Evolutionary conservation across 805 yeast genomes (phyloP), one percentile per base, ranked within the genome.

Genomic region (Priceomyces haplophilus): DNA sequence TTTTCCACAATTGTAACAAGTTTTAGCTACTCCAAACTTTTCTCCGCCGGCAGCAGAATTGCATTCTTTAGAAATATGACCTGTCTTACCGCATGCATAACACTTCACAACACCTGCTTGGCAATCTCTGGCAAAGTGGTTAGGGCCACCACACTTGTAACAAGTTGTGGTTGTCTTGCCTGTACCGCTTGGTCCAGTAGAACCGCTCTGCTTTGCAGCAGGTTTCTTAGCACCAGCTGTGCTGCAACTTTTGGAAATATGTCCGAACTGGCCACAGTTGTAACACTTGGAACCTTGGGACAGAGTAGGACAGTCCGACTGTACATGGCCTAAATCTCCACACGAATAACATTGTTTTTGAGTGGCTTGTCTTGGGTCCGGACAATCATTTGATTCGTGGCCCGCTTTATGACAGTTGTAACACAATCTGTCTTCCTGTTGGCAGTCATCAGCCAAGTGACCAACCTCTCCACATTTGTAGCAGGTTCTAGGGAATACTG

Each of bases 291-390:
- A 67, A 47, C 83, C 82, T 72, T 65, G 83, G 57, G 71, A 75
- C 60, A 77, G 79, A 53, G 76, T 74, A 24, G 84, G 78, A 72
- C 97, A 89, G 62, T 89, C 96, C 40, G 85, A 71, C 66, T 85
- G 88, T 55, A 89, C 82, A 61, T 89, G 97, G 43, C 96, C 97
- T 44, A 84, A 77, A 64, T 84, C 86, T 58, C 93, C 93, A 72
- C 97, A 89, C 67, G 85, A 85, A 83, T 85, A 89, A 69, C 97
- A 89, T 67, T 89, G 89, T 69, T 89, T 89, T 65, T 80, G 80
- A 54, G 81, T 80, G 53, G 85, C 79, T 67, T 88, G 89, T 68
- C 83, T 86, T 62, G 96, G 95, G 61, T 82, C 82, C 35, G 93
- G 85, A 69, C 97, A 89, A 51, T 85, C 95, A 54, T 80, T 78